These are phyloP conservation scores for Penicillium sp. DNA, from an alignment of 2,329 filamentous ascomycete genomes.

Conservation along the genomic window DNA sequence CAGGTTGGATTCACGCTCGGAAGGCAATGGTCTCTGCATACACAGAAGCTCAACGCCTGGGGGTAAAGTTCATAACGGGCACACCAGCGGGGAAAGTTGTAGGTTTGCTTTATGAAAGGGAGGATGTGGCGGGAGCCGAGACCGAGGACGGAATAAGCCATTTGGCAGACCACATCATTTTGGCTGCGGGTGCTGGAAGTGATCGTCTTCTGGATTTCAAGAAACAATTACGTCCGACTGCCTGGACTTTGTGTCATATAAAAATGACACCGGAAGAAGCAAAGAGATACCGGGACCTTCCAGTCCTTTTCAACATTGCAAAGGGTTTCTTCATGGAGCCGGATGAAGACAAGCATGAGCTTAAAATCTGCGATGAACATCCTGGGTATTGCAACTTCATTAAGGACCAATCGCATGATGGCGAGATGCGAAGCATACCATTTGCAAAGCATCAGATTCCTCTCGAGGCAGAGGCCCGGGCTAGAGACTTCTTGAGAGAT, in stretches of 20 bases:
- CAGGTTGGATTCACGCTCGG: slow-evolving; percentile 57
- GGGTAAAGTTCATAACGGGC: slow-evolving; percentile 51
- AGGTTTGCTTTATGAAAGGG: slow-evolving; percentile 39
- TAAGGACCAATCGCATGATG: slow-evolving; percentile 19
- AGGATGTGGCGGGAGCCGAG: slow-evolving; percentile 45
- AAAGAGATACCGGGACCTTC: slow-evolving; percentile 48
- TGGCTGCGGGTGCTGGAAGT: slow-evolving; percentile 53
- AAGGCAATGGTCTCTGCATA: slow-evolving; percentile 51
- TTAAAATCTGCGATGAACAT: slow-evolving; percentile 53
- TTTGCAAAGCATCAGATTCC: slow-evolving; percentile 49
- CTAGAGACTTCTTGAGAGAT: slow-evolving; percentile 52
- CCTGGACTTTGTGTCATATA: slow-evolving; percentile 57
- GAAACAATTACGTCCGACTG: slow-evolving; percentile 55
- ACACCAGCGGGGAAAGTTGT: slow-evolving; percentile 39
- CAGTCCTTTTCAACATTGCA: slow-evolving; percentile 52
- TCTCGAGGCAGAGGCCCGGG: slow-evolving; percentile 47
- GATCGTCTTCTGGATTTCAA: slow-evolving; percentile 52
- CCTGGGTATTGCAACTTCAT: slow-evolving; percentile 57
- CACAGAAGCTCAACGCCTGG: slow-evolving; percentile 47
- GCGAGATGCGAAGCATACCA: slow-evolving; percentile 38
- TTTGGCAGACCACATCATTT: slow-evolving; percentile 47
- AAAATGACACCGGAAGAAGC: slow-evolving; percentile 50
- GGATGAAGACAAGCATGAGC: slow-evolving; percentile 41
- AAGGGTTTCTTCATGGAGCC: slow-evolving; percentile 54
- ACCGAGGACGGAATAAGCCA: slow-evolving; percentile 46